Base-by-base conservation (phyloP, 805 yeast species). In the Hanseniaspora pseudoguilliermondii region DNA sequence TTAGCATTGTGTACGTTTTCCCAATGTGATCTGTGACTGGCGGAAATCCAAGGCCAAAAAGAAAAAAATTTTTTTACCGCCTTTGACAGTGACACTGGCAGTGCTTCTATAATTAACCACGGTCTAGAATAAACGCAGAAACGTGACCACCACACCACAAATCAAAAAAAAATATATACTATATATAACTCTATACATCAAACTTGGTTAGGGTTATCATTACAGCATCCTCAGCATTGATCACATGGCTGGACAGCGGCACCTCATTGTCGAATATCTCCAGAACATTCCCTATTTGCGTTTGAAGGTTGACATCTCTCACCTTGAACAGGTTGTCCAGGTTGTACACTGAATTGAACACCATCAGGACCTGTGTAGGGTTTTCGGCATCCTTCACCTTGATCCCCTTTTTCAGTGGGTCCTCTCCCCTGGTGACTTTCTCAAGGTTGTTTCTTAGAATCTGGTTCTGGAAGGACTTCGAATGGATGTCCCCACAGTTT, bases 221-320 rank as follows among this genome's bases (percentile, higher is more conserved):
- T 1, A 81, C 74, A 4, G 82, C 84, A 66, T 88, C 96, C 63
- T 86, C 95, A 1, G 83, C 73, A 57, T 84, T 72, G 0, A 53
- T 47, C 15, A 53, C 23, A 16, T 53, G 56, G n/a, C 43, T 38
- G 6, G 25, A 18, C 18, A 53, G 15, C 2, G 56, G 56, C 25
- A 80, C 50, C 55, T 75, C 72, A 3, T 83, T 82, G 66, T 88
- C 95, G 65, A 88, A 84, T 72, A 88, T 75, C 59, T 81, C 83
- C 15, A 75, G 69, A 1, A 83, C 80, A 43, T 72, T 73, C 0
- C 72, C 72, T 9, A 54, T 27, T 18, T 83, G 77, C 2, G 77
- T 82, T 54, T 74, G 79, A 47, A 84, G 70, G 55, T 69, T 74
- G 18, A 68, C 68, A 43, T 71, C 69, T 56, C 82, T 88, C 32